Evolutionary conservation across 768 basidiomycete species (phyloP), one percentile per base, ranked within the genome.

Genomic region (Mycena alexandri): DNA sequence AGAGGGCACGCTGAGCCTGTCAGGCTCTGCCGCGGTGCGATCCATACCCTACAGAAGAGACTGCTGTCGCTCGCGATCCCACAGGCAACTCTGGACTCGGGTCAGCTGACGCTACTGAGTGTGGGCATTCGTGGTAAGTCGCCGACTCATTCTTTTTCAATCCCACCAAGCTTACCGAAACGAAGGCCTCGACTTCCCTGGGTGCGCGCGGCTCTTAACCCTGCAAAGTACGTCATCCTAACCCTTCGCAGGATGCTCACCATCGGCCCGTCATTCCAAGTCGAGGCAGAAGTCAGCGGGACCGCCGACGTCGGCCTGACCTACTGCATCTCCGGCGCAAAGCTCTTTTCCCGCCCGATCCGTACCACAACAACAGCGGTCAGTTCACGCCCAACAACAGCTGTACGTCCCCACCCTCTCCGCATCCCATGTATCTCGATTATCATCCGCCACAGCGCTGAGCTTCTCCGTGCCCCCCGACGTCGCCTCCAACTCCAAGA

Each of bases 261-360:
- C 6, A 47, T 84, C 53, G 84, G 82, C 9, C 82, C 84, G 6
- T 71, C 75, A 1, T 83, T 83, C 76, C 71, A 78, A 50, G 71
- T 83, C 60, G 65, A 75, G 21, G 82, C 67, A 0, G 59, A 75
- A 62, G 72, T 72, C 3, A 67, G 29, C 2, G 77, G 76, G 0
- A 68, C 41, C 13, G 62, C 83, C 22, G 81, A 79, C 5, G 77
- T 82, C 36, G 78, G 75, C 44, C 59, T 83, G 9, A 72, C 75
- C 0, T 83, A 81, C 71, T 71, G 60, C 47, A 72, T 82, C 57
- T 61, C 53, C 50, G 71, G 75, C 42, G 76, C 79, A 19, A 75
- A 78, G 65, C 69, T 82, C 22, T 75, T 79, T n/a, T n/a, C n/a
- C n/a, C n/a, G n/a, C n/a, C n/a, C n/a, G n/a, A n/a, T n/a, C n/a